phyloP scores from a whole-genome alignment of 805 yeast genomes.

The Debaryomyces tyrocola region DNA sequence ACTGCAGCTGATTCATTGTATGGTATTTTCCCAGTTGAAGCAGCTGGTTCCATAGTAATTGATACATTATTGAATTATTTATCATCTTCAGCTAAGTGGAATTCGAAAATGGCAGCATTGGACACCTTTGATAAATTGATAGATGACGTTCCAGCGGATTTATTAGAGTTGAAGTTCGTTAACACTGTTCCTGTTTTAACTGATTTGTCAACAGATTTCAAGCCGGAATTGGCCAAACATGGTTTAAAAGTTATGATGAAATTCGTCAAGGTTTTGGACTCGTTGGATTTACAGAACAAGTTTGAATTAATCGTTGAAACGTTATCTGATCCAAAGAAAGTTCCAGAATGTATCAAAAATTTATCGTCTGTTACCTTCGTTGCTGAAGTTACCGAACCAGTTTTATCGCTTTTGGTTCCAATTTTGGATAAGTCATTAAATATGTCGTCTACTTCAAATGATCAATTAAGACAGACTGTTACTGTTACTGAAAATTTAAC shows the following conservation, averaged over 20 bases:
- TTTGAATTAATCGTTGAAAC: conserved; percentile 81
- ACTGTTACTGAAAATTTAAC: conserved; percentile 95
- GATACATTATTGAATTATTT: conserved; percentile 63
- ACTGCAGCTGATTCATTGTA: conserved; percentile 69
- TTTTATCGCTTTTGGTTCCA: conserved; percentile 86
- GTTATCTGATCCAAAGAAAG: conserved; percentile 84
- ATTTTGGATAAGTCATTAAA: conserved; percentile 86
- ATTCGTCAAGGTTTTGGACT: conserved; percentile 83
- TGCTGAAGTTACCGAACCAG: conserved; percentile 98
- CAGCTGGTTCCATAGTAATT: conserved; percentile 69
- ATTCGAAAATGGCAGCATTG: conserved; percentile 79
- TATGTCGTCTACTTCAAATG: conserved; percentile 88
- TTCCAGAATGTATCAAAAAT: conserved; percentile 84
- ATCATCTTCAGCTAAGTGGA: conserved; percentile 89
- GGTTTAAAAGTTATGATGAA: conserved; percentile 70
- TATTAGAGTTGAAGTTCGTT: conserved; percentile 77
- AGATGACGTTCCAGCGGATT: conserved; percentile 80
- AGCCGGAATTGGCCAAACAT: conserved; percentile 89
- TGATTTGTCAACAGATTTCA: conserved; percentile 90
- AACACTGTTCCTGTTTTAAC: conserved; percentile 81
- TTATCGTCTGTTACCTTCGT: conserved; percentile 94
- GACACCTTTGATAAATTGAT: conserved; percentile 69
- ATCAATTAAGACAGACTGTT: conserved; percentile 94
- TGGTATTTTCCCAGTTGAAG: conserved; percentile 73
- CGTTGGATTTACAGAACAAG: conserved; percentile 87